Evolutionary conservation across 106 monocot genomes (phyloP), one percentile per base, ranked within the genome.

Genomic region (Hemerocallis citrina): DNA sequence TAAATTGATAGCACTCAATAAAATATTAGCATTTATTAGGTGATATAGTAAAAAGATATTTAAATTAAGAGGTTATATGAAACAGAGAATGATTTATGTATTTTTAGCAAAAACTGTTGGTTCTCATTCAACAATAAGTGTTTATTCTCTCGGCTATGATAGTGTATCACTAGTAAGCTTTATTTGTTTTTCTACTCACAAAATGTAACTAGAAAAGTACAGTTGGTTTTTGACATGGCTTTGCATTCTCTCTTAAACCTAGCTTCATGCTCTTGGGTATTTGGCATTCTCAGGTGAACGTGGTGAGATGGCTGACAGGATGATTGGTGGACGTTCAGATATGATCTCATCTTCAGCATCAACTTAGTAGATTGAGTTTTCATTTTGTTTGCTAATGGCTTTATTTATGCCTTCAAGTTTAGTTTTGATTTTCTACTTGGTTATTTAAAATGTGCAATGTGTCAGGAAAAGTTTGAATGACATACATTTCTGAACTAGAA

Each of bases 301-400:
- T 30, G 89, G 89, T 7, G 80, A 84, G 48, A 60, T 75, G 61
- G 89, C 74, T 15, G 89, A 89, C 52, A 80, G 71, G 59, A 89
- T 89, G 89, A 52, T 35, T 6, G 89, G 89, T 36, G 89, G 89
- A 36, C 89, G 35, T 28, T 29, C 74, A 15, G 89, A 89, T 63
- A 84, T 68, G 74, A 65, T 77, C 20, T 69, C 86, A 36, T 68
- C 82, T 19, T 47, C 52, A 19, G 12, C 61, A 43, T 59, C 68
- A 10, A 52, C 49, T 20, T 79, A 40, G 57, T 5, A 57, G 54
- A 4, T 14, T 35, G 12, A 20, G 8, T 13, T 5, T n/a, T 11
- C 19, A 10, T n/a, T 36, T 57, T 3, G 5, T 20, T 5, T 31
- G 15, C 9, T 28, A 52, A 21, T 28, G 12, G n/a, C n/a, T n/a